A percentile compares a stretch with the other conserved stretches of the same genome.
These are phyloP conservation scores for Clavispora santaluciae DNA, from an alignment of 805 yeast genomes.

Conservation along the genomic window DNA sequence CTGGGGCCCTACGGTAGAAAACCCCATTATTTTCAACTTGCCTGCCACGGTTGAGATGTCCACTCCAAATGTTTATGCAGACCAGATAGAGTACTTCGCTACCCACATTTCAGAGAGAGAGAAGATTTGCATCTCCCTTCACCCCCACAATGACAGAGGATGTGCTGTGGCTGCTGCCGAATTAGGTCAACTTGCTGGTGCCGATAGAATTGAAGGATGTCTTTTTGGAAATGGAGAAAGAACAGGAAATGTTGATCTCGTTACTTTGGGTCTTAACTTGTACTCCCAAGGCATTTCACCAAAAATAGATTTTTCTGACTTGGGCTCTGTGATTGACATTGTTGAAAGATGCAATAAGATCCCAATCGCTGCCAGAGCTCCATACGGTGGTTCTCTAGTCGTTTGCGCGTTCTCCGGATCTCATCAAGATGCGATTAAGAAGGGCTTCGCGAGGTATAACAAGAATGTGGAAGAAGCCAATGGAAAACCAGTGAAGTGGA, in stretches of 20 bases:
- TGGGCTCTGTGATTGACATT: slow-evolving; percentile 60
- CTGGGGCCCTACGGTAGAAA: slow-evolving; percentile 63
- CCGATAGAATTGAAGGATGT: slow-evolving; percentile 86
- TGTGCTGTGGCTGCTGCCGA: slow-evolving; percentile 89
- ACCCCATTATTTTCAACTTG: slow-evolving; percentile 71
- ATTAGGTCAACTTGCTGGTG: slow-evolving; percentile 77
- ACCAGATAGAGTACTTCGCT: slow-evolving; percentile 73
- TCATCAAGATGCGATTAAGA: slow-evolving; percentile 87
- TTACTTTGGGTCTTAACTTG: slow-evolving; percentile 69
- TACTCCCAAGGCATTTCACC: slow-evolving; percentile 78
- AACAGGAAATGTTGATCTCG: slow-evolving; percentile 81
- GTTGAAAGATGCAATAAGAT: slow-evolving; percentile 79
- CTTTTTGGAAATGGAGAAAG: slow-evolving; percentile 84
- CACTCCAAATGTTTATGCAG: slow-evolving; percentile 79
- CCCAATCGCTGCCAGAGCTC: slow-evolving; percentile 74
- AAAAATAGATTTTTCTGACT: slow-evolving; percentile 64
- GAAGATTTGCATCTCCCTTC: slow-evolving; percentile 68
- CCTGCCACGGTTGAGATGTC: slow-evolving; percentile 85
- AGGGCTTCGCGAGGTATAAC: slow-evolving; percentile 58
- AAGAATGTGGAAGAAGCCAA: slow-evolving; percentile 32
- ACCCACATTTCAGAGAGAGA: slow-evolving; percentile 61
- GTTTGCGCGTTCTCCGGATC: slow-evolving; percentile 82
- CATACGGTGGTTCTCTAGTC: slow-evolving; percentile 78
- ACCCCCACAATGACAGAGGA: slow-evolving; percentile 83
- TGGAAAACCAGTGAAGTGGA: slow-evolving; percentile 48